Percentiles rank a stretch among this genome's conserved stretches.
phyloP scores from a whole-genome alignment of 345 rosid genomes.

The Euclidium syriacum region DNA sequence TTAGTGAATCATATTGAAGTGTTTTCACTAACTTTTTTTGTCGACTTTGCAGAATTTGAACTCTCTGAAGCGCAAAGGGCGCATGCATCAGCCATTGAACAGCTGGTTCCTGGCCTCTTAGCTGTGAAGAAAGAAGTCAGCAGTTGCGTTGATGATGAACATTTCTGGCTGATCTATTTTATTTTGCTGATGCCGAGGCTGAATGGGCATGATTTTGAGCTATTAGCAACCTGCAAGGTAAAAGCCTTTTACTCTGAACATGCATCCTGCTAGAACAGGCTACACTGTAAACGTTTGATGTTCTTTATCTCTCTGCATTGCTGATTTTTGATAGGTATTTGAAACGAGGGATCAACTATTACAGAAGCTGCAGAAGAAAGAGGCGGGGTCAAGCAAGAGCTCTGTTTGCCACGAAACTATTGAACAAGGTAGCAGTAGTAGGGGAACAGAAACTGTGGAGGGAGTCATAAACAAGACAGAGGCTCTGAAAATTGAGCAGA shows the following conservation, averaged over 20 bases:
- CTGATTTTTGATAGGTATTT: slow-evolving; percentile 36
- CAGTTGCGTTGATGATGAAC: slow-evolving; percentile 35
- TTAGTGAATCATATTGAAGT: background rate
- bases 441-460: slow-evolving; percentile 10
- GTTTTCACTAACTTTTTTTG: background rate
- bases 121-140: slow-evolving; percentile 44
- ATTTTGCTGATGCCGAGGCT: slow-evolving; percentile 66
- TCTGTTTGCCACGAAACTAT: slow-evolving; percentile 15
- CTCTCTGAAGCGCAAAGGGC: slow-evolving; percentile 53
- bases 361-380: slow-evolving; percentile 44
- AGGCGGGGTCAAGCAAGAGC: slow-evolving; percentile 19
- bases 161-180: slow-evolving; percentile 73
- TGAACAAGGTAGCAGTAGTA: slow-evolving; percentile 15
- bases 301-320: background rate
- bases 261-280: background rate
- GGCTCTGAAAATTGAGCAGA: slow-evolving; percentile 30
- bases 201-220: slow-evolving; percentile 48
- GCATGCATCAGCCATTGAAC: slow-evolving; percentile 51
- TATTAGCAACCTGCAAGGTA: slow-evolving; percentile 60
- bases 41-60: slow-evolving; percentile 47
- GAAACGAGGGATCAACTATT: slow-evolving; percentile 53
- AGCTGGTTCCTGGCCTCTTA: slow-evolving; percentile 46
- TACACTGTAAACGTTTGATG: background rate
- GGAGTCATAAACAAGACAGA: slow-evolving; percentile 27
- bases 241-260: background rate